phyloP scores from a whole-genome alignment of 306 rosid species.

The Acacia melanoxylon region DNA sequence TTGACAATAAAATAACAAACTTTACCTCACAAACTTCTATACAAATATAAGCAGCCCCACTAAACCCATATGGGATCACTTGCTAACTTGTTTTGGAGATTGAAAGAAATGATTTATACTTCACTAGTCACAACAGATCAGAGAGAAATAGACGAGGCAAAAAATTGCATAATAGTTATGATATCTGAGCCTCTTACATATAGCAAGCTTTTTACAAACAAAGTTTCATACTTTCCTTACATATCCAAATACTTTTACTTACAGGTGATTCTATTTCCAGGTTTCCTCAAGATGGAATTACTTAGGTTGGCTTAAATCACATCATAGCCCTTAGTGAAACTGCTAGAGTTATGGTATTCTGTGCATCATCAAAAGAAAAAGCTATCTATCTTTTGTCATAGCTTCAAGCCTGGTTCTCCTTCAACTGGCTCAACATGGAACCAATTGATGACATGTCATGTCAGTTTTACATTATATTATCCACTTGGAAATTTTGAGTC shows the following conservation, averaged over 20 bases:
- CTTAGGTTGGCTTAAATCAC: neutral
- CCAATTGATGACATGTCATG: neutral
- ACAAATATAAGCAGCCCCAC: neutral
- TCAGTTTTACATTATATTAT: neutral
- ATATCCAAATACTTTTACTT: neutral
- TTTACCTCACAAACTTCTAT: neutral
- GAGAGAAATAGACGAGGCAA: neutral
- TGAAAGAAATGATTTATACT: neutral
- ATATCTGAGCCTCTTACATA: neutral
- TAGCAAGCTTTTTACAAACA: neutral
- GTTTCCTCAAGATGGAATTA: neutral
- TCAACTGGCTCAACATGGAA: neutral
- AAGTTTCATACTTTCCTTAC: neutral
- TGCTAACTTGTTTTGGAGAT: neutral
- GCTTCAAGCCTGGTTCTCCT: conserved; percentile 14
- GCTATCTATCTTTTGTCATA: neutral
- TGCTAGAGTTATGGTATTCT: neutral
- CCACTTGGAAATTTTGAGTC: neutral
- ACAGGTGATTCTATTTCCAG: conserved; percentile 1
- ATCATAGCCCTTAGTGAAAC: neutral
- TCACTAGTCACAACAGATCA: neutral
- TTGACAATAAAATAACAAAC: neutral
- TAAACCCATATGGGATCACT: neutral
- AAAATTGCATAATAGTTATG: neutral
- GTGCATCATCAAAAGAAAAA: neutral